Percentiles rank a stretch among this genome's conserved stretches.
Evolutionary conservation across 73 alveolate species (phyloP).

Genomic region (Paramecium caudatum): DNA sequence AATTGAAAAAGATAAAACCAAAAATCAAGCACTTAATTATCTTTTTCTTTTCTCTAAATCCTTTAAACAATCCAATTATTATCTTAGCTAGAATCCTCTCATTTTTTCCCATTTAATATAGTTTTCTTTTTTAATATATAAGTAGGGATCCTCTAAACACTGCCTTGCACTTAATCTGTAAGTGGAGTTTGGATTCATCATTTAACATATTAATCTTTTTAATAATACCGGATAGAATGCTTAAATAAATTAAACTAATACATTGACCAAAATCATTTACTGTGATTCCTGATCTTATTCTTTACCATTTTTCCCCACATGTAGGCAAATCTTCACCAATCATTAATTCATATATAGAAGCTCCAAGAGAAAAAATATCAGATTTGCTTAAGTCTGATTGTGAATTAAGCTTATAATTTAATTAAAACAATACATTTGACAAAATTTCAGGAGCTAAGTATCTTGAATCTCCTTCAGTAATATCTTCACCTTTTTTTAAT

Average conservation of each 20-base stretch:
- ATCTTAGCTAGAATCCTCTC: constrained; percentile 20
- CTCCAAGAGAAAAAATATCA: constrained; percentile 79
- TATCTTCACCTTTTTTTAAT: constrained; percentile 78
- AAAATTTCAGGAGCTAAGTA: constrained; percentile 87
- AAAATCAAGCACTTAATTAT: constrained; percentile 37
- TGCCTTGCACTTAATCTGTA: constrained; percentile 18
- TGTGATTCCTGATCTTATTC: constrained; percentile 59
- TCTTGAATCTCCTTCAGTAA: constrained; percentile 91
- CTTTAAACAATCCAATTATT: constrained; percentile 18
- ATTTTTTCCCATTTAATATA: constrained; percentile 41
- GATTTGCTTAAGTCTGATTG: constrained; percentile 75
- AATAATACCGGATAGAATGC: constrained; percentile 30
- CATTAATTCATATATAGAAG: constrained; percentile 75
- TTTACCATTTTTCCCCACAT: constrained; percentile 75
- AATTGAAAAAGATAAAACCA: not conserved
- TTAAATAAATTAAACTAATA: not conserved
- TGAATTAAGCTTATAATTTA: not conserved
- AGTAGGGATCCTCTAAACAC: not conserved
- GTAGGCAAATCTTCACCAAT: constrained; percentile 64
- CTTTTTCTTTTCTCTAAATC: constrained; percentile 4
- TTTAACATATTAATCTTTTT: not conserved
- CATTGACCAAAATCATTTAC: constrained; percentile 44
- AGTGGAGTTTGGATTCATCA: constrained; percentile 59
- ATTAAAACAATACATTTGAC: constrained; percentile 68
- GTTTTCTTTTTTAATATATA: constrained; percentile 23